Evolutionary conservation across 495 filamentous ascomycete genomes (phyloP), one percentile per base, ranked within the genome.

Genomic region (Tuber magnatum): DNA sequence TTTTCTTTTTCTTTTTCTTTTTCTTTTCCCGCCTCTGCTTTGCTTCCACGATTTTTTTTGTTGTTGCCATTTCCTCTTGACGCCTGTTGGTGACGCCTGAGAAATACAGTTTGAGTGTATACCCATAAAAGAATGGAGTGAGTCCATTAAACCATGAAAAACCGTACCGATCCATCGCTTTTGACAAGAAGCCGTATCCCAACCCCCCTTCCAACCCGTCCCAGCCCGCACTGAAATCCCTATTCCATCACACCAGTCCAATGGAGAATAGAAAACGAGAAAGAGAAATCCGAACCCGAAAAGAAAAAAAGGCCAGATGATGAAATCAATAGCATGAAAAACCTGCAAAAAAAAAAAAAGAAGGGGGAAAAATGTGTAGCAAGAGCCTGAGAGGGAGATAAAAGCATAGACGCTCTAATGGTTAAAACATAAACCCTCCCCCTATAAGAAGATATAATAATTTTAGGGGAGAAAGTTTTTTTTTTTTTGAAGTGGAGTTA

Each of bases 271-370:
- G 56, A 35, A 32, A 65, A 35, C 56, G 28, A 65, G 56, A 35
- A 82, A 73, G 70, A 77, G 78, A 70, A 65, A 79, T 69, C 76
- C 77, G 75, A 77, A 80, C 74, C 78, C 76, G 81, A 69, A 73
- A 73, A 78, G 79, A 74, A 76, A 78, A 78, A 78, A 83, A 75
- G 81, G 74, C 79, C 78, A 79, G 80, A 82, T 78, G 28, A 65
- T 35, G 70, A 68, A 75, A 76, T 76, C 73, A 72, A 78, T 81
- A 80, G 83, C 76, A 76, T 80, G 79, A 76, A 78, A 81, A 74
- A 76, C 42, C 71, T 75, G 75, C 43, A 76, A 38, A 73, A 72
- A 40, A 69, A 79, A 76, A 48, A 48, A 44, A 71, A 40, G 77
- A 81, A 43, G 72, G 56, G 40, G 40, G 42, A 72, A 73, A 71